Percentiles rank a stretch among this genome's conserved stretches.
Evolutionary conservation across 208 protist species (phyloP).

Genomic region (Endotrypanum monterogeii): DNA sequence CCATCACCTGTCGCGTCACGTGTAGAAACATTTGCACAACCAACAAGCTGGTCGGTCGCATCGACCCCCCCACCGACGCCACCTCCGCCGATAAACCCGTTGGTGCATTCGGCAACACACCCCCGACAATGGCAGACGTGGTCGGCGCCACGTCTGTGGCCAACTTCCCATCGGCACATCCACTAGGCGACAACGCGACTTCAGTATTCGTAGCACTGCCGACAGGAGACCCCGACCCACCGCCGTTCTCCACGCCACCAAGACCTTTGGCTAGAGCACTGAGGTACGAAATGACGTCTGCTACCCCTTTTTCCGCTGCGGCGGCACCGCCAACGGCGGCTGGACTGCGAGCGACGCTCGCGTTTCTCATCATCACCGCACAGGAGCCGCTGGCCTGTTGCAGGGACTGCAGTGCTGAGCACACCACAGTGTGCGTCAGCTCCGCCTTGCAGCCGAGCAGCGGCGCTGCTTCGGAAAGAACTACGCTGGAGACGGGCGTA

Average conservation of each 20-base stretch:
- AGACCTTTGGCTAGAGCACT: conserved; percentile 55
- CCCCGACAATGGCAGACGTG: conserved; percentile 1
- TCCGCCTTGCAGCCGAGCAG: conserved; percentile 29
- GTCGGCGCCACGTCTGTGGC: conserved; percentile 8
- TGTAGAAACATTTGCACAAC: conserved; percentile 41
- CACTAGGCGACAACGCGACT: conserved; percentile 1
- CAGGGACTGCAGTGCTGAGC: conserved; percentile 20
- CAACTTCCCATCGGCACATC: neutral
- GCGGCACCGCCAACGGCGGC: neutral
- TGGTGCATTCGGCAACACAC: neutral
- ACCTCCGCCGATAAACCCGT: too few relatives aligned
- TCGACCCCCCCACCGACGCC: neutral
- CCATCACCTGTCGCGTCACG: conserved; percentile 47
- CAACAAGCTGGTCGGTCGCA: conserved; percentile 13
- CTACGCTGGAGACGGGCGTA: neutral
- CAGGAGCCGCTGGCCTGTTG: conserved; percentile 20
- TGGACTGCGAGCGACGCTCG: neutral
- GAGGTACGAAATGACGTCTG: conserved; percentile 57
- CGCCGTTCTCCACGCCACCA: neutral
- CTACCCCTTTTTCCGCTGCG: conserved; percentile 26
- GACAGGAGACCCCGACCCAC: neutral
- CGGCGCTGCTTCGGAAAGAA: conserved; percentile 17
- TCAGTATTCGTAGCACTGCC: neutral
- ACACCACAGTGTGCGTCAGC: conserved; percentile 24
- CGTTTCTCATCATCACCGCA: neutral